Evolutionary conservation across 345 rosid genomes (phyloP), one percentile per base, ranked within the genome.

Genomic region (Arabidopsis suecica): DNA sequence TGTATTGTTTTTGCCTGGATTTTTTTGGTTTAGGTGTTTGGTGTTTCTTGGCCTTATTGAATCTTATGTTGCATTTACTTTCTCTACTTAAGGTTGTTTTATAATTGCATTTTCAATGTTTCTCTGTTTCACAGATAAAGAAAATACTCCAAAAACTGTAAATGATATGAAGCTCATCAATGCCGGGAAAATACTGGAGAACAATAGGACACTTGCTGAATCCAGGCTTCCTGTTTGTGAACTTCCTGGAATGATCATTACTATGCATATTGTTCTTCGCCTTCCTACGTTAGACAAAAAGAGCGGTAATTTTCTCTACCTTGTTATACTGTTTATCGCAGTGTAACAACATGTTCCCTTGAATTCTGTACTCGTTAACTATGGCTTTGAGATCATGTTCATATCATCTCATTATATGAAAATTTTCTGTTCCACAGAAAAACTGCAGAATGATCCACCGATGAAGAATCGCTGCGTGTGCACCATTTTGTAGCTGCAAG

Each of bases 201-300:
- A 90, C 81, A 84, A 84, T 69, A 84, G 72, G 76, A 90, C 91
- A 28, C 83, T 93, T 56, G 89, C 89, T 6, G 98, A 90, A 32
- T 85, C 89, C 9, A 80, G 85, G 83, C 85, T 85, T 50, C 89
- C 82, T 1, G 85, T 86, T 78, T 76, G 83, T 40, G 96, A 88
- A 68, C 79, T 83, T 75, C 89, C 91, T 0, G 90, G 89, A 68
- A 83, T 84, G 75, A 83, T 83, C 74, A 84, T 89, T 79, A 93
- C 96, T 50, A 90, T 92, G 96, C 98, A 85, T 82, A 84, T 90
- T 67, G 88, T 93, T 82, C 81, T 87, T 42, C 96, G 89, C 30
- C 94, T 87, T 71, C 85, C 89, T 40, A 57, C 81, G 28, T n/a
- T 84, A 16, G 89, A 85, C 75, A 88, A 81, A 85, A 88, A 78